Percentiles rank a stretch among this genome's conserved stretches.
Evolutionary conservation across 768 basidiomycete species (phyloP).

Genomic region (Leccinum variicolor): DNA sequence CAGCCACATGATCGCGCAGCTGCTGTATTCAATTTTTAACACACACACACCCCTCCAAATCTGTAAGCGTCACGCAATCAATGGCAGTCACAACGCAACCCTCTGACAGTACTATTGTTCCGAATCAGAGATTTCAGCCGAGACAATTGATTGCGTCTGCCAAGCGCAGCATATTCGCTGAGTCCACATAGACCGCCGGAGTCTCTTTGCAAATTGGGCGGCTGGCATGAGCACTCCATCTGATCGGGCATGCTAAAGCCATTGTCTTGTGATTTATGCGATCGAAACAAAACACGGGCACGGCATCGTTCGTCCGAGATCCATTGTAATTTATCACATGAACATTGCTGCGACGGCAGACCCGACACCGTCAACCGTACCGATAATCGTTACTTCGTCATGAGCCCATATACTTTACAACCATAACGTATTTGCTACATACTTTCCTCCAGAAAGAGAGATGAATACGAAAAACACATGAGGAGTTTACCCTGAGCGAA

Average conservation of each 20-base stretch:
- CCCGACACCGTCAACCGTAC: not conserved
- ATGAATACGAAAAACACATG: slow-evolving; percentile 21
- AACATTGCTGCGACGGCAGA: not conserved
- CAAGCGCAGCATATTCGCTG: slow-evolving; percentile 11
- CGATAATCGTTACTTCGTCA: not conserved
- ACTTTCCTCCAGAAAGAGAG: slow-evolving; percentile 9
- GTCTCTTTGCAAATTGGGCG: slow-evolving; percentile 5
- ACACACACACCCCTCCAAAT: not conserved
- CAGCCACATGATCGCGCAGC: slow-evolving; percentile 23
- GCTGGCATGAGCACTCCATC: slow-evolving; percentile 3
- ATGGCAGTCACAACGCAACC: not conserved
- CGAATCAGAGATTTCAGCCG: slow-evolving; percentile 16
- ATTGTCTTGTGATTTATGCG: not conserved
- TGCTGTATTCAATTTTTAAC: slow-evolving; percentile 16
- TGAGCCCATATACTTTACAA: slow-evolving; percentile 31
- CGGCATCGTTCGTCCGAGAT: not conserved
- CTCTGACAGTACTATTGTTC: not conserved
- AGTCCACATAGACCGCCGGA: slow-evolving; percentile 6
- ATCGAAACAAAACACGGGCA: not conserved
- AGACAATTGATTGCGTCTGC: slow-evolving; percentile 9
- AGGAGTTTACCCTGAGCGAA: slow-evolving; percentile 3
- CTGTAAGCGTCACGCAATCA: slow-evolving; percentile 19
- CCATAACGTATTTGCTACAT: slow-evolving; percentile 37
- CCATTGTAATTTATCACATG: not conserved
- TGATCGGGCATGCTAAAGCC: slow-evolving; percentile 10